Conservation (phyloP, 202 grass and related monocot genomes). For the Dendrocalamus latiflorus region DNA sequence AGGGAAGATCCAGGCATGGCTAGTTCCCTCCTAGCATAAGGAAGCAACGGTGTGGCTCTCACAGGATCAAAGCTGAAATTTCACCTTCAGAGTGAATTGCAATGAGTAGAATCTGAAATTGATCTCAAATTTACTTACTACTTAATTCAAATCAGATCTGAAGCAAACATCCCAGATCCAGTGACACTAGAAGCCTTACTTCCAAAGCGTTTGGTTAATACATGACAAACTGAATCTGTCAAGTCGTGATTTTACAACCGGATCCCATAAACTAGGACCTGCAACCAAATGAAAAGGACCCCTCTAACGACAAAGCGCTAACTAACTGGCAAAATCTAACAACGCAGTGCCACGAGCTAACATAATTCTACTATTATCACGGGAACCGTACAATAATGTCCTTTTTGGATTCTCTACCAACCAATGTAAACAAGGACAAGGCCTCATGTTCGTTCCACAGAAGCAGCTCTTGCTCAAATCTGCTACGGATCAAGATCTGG, state of each 20-base stretch:
- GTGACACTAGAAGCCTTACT: background rate
- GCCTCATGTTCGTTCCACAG: background rate
- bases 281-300: conserved; percentile 30
- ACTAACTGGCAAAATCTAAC: conserved; percentile 1
- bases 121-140: background rate
- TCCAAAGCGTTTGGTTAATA: background rate
- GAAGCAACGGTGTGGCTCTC: background rate
- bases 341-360: background rate
- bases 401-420: background rate
- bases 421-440: background rate
- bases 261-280: conserved; percentile 15
- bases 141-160: conserved; percentile 9
- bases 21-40: background rate
- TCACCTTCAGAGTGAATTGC: background rate
- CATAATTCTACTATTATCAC: background rate
- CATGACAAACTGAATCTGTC: conserved; percentile 1
- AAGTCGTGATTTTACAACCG: background rate
- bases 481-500: conserved; percentile 13
- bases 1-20: background rate
- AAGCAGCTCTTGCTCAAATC: background rate
- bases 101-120: background rate
- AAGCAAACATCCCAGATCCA: conserved; percentile 5
- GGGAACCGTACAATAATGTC: background rate
- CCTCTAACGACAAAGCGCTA: conserved; percentile 14
- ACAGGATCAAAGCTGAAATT: background rate